Conservation (phyloP, 495 filamentous ascomycete genomes). For the Annulohypoxylon stygium region DNA sequence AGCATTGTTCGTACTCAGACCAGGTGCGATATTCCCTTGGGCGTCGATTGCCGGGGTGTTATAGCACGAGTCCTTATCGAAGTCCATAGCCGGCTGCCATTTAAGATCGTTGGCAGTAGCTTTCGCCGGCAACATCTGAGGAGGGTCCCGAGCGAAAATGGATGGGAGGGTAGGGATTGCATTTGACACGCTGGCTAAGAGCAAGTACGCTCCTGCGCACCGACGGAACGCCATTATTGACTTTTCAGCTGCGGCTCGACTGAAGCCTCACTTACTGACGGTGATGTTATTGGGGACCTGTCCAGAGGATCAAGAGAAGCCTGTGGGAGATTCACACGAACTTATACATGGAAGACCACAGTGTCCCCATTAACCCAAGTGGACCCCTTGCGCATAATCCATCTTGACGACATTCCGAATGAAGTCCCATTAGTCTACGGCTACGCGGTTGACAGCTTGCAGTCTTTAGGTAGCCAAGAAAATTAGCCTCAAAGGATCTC, state of each 20-base stretch:
- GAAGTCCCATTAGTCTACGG: background rate
- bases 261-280: background rate
- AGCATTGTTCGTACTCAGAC: background rate
- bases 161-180: background rate
- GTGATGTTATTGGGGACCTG: background rate
- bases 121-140: background rate
- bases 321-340: background rate
- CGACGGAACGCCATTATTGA: background rate
- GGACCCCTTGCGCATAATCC: background rate
- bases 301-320: background rate
- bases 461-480: background rate
- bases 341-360: background rate
- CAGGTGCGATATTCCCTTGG: constrained; percentile 33
- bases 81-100: constrained; percentile 47
- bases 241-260: background rate
- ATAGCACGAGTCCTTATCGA: constrained; percentile 53
- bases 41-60: constrained; percentile 49
- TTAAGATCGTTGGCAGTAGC: constrained; percentile 1
- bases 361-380: background rate
- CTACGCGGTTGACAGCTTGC: background rate
- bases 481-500: background rate
- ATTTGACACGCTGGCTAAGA: background rate
- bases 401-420: background rate
- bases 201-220: background rate
- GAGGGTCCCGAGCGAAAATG: background rate